Conservation (phyloP, 1,284 basidiomycete species). For the Ustilago crameri region DNA sequence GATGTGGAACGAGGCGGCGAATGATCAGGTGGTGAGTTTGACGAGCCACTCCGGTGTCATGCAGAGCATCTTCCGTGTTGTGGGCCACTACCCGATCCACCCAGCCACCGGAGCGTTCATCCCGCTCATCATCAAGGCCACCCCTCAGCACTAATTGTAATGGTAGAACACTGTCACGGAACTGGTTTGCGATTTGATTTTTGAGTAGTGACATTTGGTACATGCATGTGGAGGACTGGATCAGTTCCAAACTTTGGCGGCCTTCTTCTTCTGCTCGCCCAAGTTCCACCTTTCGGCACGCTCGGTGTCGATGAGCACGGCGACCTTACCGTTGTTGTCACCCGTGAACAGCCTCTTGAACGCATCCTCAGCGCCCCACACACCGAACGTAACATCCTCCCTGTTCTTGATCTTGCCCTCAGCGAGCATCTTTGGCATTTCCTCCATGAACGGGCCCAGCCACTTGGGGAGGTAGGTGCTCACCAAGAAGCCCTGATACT, state of each 20-base stretch:
- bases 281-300: slow-evolving; percentile 47
- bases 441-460: slow-evolving; percentile 31
- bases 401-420: slow-evolving; percentile 44
- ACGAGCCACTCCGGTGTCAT: slow-evolving; percentile 53
- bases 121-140: slow-evolving; percentile 53
- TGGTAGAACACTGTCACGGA: too few species aligned
- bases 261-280: slow-evolving; percentile 20
- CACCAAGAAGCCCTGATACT: slow-evolving; percentile 50
- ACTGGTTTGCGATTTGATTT: neutral
- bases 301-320: slow-evolving; percentile 47
- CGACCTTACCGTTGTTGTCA: slow-evolving; percentile 47
- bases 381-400: slow-evolving; percentile 50
- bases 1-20: slow-evolving; percentile 31
- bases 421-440: slow-evolving; percentile 44
- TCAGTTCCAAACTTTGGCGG: slow-evolving; percentile 42
- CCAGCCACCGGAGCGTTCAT: slow-evolving; percentile 46
- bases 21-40: slow-evolving; percentile 38
- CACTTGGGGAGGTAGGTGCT: slow-evolving; percentile 41
- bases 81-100: slow-evolving; percentile 34
- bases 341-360: slow-evolving; percentile 47
- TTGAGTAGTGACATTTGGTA: neutral
- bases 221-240: neutral
- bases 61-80: slow-evolving; percentile 42
- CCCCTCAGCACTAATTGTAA: slow-evolving; percentile 24
- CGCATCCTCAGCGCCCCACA: slow-evolving; percentile 46